Conservation (phyloP, 148 eudicot species). For the Limonium bicolor region DNA sequence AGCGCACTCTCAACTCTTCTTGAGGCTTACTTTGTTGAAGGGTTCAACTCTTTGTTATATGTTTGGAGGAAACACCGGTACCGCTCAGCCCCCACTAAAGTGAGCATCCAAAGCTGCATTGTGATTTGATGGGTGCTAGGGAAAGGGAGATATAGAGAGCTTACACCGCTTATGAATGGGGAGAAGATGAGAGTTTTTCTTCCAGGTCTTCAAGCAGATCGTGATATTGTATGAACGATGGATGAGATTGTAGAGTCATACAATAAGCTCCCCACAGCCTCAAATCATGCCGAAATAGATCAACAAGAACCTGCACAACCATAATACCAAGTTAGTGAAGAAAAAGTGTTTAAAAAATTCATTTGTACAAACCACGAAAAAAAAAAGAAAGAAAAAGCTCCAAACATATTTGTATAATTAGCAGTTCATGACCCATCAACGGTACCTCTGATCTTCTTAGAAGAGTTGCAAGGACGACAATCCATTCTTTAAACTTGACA, state of each 20-base stretch:
- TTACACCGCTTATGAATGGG: constrained; percentile 14
- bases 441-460: constrained; percentile 88
- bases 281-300: constrained; percentile 76
- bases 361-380: not conserved
- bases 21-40: too few relatives aligned
- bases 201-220: constrained; percentile 68
- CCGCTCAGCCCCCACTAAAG: too few relatives aligned
- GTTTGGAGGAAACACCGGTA: too few relatives aligned
- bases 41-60: too few relatives aligned
- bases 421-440: not conserved
- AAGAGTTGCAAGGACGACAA: constrained; percentile 90
- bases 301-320: constrained; percentile 68
- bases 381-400: not conserved
- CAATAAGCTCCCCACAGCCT: constrained; percentile 80
- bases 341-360: not conserved
- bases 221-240: constrained; percentile 41
- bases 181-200: constrained; percentile 18
- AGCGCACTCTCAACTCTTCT: too few relatives aligned
- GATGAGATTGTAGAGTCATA: constrained; percentile 54
- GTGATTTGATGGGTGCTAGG: too few relatives aligned
- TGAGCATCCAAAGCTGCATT: too few relatives aligned
- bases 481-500: constrained; percentile 98
- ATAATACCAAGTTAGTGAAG: not conserved
- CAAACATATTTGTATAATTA: not conserved
- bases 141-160: not conserved